These are phyloP conservation scores for Centella asiatica DNA, from an alignment of 129 eudicot species.

Conservation along the genomic window DNA sequence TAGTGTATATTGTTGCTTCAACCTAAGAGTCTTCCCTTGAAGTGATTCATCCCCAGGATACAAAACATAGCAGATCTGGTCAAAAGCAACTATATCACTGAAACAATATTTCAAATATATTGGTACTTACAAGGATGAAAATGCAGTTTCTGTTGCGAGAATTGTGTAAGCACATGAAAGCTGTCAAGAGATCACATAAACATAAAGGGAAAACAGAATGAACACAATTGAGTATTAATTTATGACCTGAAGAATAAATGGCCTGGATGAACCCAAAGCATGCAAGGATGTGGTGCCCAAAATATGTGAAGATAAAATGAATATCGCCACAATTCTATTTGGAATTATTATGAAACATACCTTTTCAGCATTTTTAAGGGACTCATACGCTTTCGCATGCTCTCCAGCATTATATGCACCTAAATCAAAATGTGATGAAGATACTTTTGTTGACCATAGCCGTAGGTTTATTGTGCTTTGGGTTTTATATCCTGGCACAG, in stretches of 20 bases:
- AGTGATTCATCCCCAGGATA: constrained; percentile 81
- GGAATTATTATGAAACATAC: constrained; percentile 17
- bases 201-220: neutral
- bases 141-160: neutral
- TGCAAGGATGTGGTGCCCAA: neutral
- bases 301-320: neutral
- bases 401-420: constrained; percentile 67
- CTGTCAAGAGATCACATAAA: neutral
- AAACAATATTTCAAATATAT: neutral
- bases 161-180: neutral
- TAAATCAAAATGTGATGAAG: constrained; percentile 53
- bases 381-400: constrained; percentile 65
- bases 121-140: neutral
- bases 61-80: constrained; percentile 62
- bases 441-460: constrained; percentile 68
- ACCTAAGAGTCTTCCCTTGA: constrained; percentile 69
- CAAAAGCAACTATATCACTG: constrained; percentile 6
- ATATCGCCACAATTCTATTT: neutral
- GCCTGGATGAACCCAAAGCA: neutral
- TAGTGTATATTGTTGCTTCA: constrained; percentile 75
- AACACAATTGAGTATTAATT: neutral
- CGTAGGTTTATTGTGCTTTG: constrained; percentile 71
- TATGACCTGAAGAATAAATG: neutral
- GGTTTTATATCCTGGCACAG: constrained; percentile 81
- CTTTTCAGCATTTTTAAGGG: constrained; percentile 62